Percentiles rank a stretch among this genome's conserved stretches.
Evolutionary conservation across 2,329 filamentous ascomycete genomes (phyloP).

Genomic region (Ophiostoma pallidulum): DNA sequence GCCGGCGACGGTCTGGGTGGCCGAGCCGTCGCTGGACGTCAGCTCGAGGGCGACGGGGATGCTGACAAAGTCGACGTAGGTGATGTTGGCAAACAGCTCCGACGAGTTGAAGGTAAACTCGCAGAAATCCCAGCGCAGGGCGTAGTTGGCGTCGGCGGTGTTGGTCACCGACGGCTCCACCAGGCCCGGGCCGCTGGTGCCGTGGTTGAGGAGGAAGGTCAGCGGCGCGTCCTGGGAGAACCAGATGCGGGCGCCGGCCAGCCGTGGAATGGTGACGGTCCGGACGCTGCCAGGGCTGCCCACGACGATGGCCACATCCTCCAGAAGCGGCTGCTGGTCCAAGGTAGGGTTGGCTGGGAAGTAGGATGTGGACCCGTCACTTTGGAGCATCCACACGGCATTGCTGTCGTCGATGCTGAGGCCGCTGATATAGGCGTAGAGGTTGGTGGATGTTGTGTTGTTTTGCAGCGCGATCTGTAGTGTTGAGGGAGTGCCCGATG

Average conservation of each 20-base stretch:
- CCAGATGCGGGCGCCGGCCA: constrained; percentile 65
- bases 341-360: constrained; percentile 50
- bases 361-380: constrained; percentile 58
- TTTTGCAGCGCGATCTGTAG: constrained; percentile 57
- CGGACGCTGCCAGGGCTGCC: constrained; percentile 51
- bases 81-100: constrained; percentile 60
- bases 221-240: constrained; percentile 53
- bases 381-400: constrained; percentile 50
- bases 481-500: constrained; percentile 24
- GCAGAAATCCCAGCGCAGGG: constrained; percentile 55
- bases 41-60: constrained; percentile 52
- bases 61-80: constrained; percentile 66
- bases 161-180: constrained; percentile 69
- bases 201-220: constrained; percentile 59
- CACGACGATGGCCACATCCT: constrained; percentile 54
- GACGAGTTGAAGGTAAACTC: constrained; percentile 57
- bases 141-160: constrained; percentile 50
- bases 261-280: constrained; percentile 56
- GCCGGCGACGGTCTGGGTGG: constrained; percentile 38
- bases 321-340: constrained; percentile 40
- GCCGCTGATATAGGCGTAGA: constrained; percentile 65
- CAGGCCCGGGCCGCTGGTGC: constrained; percentile 47
- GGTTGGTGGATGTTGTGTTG: constrained; percentile 48
- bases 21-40: constrained; percentile 33
- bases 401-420: constrained; percentile 50